Evolutionary conservation across 306 rosid species (phyloP).

Genomic region (Medicago arabica): DNA sequence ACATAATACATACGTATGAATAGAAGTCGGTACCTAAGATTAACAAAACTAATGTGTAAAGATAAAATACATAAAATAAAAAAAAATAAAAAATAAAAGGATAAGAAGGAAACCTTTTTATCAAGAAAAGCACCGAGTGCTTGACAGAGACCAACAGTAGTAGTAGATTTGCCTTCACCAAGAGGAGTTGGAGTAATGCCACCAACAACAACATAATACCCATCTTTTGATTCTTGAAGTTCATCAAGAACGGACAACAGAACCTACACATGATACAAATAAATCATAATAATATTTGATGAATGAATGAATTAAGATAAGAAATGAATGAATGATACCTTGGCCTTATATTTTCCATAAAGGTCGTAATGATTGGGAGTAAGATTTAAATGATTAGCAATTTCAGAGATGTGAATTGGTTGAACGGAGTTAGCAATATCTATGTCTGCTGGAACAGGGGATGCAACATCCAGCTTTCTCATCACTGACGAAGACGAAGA

Average conservation of each 20-base stretch:
- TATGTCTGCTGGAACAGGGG: conserved; percentile 96
- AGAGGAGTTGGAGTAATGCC: conserved; percentile 99
- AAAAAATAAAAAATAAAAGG: neutral
- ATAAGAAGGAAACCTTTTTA: conserved; percentile 64
- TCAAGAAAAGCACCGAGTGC: conserved; percentile 98
- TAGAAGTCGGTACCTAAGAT: too few species aligned
- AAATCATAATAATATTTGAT: neutral
- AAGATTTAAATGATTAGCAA: conserved; percentile 76
- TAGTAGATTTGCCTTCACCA: conserved; percentile 98
- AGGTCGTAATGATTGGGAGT: conserved; percentile 82
- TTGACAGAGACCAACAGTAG: conserved; percentile 99
- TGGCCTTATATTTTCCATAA: conserved; percentile 92
- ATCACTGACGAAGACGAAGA: neutral
- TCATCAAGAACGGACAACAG: conserved; percentile 82
- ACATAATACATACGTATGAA: too few species aligned
- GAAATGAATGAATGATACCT: conserved; percentile 40
- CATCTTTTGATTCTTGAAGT: conserved; percentile 67
- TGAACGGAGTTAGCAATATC: conserved; percentile 86
- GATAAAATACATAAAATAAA: too few species aligned
- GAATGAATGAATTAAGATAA: neutral
- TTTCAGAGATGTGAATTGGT: conserved; percentile 81
- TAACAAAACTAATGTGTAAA: too few species aligned
- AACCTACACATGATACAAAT: conserved; percentile 52
- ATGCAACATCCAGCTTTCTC: conserved; percentile 77
- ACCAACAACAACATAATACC: conserved; percentile 96